Evolutionary conservation across 345 rosid species (phyloP).

Genomic region (Camelina neglecta): DNA sequence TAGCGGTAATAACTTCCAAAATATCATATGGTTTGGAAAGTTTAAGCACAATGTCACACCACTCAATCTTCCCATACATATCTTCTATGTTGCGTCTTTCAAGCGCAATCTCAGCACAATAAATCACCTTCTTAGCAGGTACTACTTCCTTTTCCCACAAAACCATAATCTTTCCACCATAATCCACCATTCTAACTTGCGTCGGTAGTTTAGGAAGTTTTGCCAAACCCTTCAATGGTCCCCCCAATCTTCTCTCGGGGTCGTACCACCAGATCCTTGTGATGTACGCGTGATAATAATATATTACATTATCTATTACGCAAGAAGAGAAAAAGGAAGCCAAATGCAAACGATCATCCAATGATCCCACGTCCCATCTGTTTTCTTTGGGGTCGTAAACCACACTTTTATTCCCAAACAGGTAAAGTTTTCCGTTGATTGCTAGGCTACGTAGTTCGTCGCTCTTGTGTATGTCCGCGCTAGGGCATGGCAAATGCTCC

Average conservation of each 20-base stretch:
- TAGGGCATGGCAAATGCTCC: neutral
- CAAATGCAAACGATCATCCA: constrained; percentile 53
- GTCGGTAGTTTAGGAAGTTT: constrained; percentile 59
- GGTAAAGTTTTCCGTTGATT: constrained; percentile 10
- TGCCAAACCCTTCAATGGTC: constrained; percentile 54
- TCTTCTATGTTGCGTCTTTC: constrained; percentile 50
- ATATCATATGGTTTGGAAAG: constrained; percentile 52
- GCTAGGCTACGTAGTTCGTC: no score
- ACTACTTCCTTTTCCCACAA: constrained; percentile 58
- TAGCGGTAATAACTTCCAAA: constrained; percentile 53
- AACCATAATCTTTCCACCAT: constrained; percentile 70
- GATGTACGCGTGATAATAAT: neutral
- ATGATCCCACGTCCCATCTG: constrained; percentile 41
- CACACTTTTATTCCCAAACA: neutral
- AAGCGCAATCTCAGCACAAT: constrained; percentile 69
- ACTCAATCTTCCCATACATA: constrained; percentile 57
- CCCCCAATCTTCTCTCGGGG: constrained; percentile 48
- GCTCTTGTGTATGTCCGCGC: neutral
- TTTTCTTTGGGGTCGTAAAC: constrained; percentile 6
- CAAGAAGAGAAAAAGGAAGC: constrained; percentile 33
- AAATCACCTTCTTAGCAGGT: constrained; percentile 47
- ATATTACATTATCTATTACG: constrained; percentile 58
- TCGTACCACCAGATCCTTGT: constrained; percentile 59
- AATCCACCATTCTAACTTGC: constrained; percentile 20
- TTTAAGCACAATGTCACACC: constrained; percentile 58